These are phyloP conservation scores for Pseudocercospora musae DNA, from an alignment of 2,329 filamentous ascomycete genomes.

Conservation along the genomic window DNA sequence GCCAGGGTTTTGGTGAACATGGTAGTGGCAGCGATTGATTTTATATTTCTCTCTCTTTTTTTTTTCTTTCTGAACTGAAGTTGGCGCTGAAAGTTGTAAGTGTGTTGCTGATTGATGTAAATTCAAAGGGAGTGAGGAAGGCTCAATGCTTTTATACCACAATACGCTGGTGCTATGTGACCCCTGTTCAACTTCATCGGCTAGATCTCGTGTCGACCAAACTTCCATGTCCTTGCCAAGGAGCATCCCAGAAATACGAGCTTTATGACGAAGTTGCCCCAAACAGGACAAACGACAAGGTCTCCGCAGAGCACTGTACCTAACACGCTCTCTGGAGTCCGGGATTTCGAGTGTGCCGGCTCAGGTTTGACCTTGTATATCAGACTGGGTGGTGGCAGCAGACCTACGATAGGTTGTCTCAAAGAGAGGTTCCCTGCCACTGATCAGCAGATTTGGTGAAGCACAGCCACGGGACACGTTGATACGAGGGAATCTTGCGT, in stretches of 20 bases:
- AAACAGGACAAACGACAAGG: not conserved
- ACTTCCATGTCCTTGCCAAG: not conserved
- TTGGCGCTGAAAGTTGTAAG: not conserved
- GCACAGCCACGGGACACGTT: not conserved
- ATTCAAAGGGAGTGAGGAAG: not conserved
- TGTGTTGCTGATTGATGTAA: not conserved
- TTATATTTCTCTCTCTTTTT: not conserved
- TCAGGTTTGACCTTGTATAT: not conserved
- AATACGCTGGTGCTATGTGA: not conserved
- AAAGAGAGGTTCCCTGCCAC: not conserved
- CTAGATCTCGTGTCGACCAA: not conserved
- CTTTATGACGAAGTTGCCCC: not conserved
- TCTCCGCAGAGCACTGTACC: not conserved
- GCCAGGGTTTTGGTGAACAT: conserved; percentile 4
- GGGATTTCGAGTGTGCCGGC: not conserved
- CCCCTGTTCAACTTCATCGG: not conserved
- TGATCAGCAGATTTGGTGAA: not conserved
- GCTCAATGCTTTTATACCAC: not conserved
- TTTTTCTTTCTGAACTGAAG: not conserved
- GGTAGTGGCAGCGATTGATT: not conserved
- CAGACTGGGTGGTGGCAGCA: not conserved
- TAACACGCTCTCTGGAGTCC: not conserved
- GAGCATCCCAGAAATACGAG: not conserved
- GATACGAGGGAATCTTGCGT: not conserved
- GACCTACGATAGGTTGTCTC: not conserved